Conservation (phyloP, 495 filamentous ascomycete species). For the Neurospora tetraspora region DNA sequence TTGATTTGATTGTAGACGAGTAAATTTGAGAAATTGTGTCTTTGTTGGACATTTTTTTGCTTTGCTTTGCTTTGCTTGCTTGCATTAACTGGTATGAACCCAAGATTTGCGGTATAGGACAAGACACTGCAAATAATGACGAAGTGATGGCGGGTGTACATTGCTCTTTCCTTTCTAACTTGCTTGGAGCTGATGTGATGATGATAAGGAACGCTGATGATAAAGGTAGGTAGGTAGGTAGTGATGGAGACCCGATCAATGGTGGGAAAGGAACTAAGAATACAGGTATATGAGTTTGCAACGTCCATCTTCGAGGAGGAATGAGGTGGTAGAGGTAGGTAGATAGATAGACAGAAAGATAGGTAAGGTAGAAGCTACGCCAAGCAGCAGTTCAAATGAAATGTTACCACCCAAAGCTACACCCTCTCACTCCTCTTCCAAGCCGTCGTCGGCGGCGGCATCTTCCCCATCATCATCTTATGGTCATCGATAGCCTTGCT, state of each 20-base stretch:
- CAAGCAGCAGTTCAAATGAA: background rate
- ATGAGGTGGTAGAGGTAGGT: background rate
- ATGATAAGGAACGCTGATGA: background rate
- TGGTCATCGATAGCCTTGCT: background rate
- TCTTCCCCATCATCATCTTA: background rate
- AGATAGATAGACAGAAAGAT: background rate
- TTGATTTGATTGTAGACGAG: background rate
- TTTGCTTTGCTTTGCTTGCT: too few relatives aligned
- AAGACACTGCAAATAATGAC: background rate
- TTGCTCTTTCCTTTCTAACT: background rate
- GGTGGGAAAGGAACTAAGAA: background rate
- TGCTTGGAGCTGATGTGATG: background rate
- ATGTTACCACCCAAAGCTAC: background rate
- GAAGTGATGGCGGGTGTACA: background rate
- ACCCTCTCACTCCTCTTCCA: background rate
- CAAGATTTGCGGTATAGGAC: background rate
- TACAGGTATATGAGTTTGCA: background rate
- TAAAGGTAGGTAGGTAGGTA: background rate
- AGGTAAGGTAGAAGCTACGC: background rate
- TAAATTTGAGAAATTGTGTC: background rate
- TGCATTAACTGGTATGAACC: too few relatives aligned
- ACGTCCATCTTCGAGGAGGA: background rate
- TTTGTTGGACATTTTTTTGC: background rate
- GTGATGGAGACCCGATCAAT: background rate
- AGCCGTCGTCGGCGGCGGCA: background rate